A percentile compares a stretch with the other conserved stretches of the same genome.
Evolutionary conservation across 208 protist species (phyloP).

Genomic region (Phytomonas sp.): DNA sequence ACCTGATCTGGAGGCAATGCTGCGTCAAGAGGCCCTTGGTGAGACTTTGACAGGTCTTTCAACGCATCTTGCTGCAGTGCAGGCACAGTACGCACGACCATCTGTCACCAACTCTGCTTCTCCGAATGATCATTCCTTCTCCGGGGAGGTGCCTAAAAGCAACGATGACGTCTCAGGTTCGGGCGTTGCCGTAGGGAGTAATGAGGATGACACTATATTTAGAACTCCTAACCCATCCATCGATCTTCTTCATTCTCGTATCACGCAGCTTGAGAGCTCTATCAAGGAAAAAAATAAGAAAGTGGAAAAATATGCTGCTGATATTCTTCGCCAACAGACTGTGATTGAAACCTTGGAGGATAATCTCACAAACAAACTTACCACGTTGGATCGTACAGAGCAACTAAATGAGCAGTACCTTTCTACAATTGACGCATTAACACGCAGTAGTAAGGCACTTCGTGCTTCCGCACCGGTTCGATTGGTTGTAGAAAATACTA

Average conservation of each 20-base stretch:
- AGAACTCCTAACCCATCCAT: neutral
- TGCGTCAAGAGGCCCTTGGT: slow-evolving; percentile 27
- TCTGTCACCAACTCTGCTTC: neutral
- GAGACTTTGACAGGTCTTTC: slow-evolving; percentile 32
- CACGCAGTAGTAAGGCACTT: neutral
- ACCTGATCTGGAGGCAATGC: slow-evolving; percentile 18
- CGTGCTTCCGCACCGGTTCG: too few species aligned
- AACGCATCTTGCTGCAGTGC: slow-evolving; percentile 22
- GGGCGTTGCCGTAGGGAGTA: neutral
- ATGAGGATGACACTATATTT: neutral
- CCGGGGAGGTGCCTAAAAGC: neutral
- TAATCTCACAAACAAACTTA: slow-evolving; percentile 10
- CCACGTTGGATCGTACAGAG: slow-evolving; percentile 12
- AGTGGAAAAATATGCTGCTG: slow-evolving; percentile 14
- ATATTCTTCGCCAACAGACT: slow-evolving; percentile 9
- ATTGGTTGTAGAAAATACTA: too few species aligned
- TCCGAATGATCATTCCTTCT: too few species aligned
- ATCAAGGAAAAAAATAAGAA: slow-evolving; percentile 23
- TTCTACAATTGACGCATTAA: slow-evolving; percentile 10
- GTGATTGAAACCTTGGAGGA: slow-evolving; percentile 14
- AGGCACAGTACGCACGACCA: slow-evolving; percentile 17
- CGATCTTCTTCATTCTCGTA: slow-evolving; percentile 16
- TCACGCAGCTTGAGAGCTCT: slow-evolving; percentile 24
- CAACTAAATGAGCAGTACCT: slow-evolving; percentile 16
- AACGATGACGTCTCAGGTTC: neutral